Evolutionary conservation across 495 filamentous ascomycete genomes (phyloP).

Genomic region (Podospora anserina): DNA sequence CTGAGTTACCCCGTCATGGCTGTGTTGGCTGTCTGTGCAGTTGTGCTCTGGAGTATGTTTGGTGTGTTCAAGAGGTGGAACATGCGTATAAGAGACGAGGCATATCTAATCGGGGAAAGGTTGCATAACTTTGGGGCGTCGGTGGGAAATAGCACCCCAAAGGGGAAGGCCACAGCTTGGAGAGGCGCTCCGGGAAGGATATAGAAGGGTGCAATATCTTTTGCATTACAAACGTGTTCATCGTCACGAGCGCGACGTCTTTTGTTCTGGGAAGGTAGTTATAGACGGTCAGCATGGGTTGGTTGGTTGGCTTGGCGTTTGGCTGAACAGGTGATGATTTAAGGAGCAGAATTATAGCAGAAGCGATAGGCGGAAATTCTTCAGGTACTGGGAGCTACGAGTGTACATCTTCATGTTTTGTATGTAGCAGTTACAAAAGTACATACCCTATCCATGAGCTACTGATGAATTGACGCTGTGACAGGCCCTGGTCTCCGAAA

Average conservation of each 20-base stretch:
- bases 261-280: background rate
- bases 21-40: slow-evolving; percentile 39
- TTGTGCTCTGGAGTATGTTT: slow-evolving; percentile 49
- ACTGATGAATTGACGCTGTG: background rate
- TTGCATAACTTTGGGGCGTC: slow-evolving; percentile 81
- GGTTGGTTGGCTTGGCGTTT: background rate
- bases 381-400: background rate
- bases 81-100: slow-evolving; percentile 82
- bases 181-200: background rate
- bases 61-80: slow-evolving; percentile 73
- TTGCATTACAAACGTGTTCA: background rate
- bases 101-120: slow-evolving; percentile 90
- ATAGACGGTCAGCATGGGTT: background rate
- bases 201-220: background rate
- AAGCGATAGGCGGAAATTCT: background rate
- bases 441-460: background rate
- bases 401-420: background rate
- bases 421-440: background rate
- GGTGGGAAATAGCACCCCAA: slow-evolving; percentile 4
- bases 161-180: background rate
- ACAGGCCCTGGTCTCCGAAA: background rate
- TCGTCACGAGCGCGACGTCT: background rate
- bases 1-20: slow-evolving; percentile 66
- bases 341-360: background rate
- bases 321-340: background rate